Evolutionary conservation across 2,329 filamentous ascomycete genomes (phyloP), one percentile per base, ranked within the genome.

Genomic region (Lomentospora prolificans): DNA sequence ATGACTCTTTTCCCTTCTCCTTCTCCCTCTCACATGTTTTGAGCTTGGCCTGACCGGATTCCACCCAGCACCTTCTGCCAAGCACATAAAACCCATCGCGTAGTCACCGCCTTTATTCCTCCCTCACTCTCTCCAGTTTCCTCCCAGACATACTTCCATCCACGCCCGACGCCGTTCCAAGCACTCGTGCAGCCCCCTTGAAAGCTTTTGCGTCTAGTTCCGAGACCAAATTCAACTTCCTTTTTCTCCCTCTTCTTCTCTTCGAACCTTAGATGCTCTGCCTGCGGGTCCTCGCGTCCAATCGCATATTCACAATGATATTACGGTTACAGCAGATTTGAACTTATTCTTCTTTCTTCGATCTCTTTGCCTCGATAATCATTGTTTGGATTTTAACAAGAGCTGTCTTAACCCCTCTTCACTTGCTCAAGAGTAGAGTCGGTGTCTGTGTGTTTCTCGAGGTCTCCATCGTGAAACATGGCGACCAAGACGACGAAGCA

Each of bases 401-500:
- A n/a, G n/a, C 6, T 41, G n/a, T 17, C 36, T 6, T 3, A 5
- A 14, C n/a, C 27, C 30, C 28, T 36, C 50, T 14, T 36, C 50
- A n/a, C 50, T 31, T 4, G 24, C n/a, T 28, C 50, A 14, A 12
- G 17, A 27, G 19, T 22, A 7, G 19, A 50, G 14, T n/a, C 8
- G 19, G 28, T 24, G 51, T 10, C n/a, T 12, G n/a, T 24, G 24
- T n/a, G 8, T 30, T 51, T 27, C 3, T 19, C 24, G 22, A 44
- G 24, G 14, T 50, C 19, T n/a, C 60, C 59, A 68, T 70, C 64
- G 67, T 68, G 63, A 62, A 72, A 55, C 59, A 85, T 84, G 81
- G 71, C 80, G 46, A 72, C 65, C 56, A 81, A 77, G 72, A 64
- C 72, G 62, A 68, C 71, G 57, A 88, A 85, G 69, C 79, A 84